These are phyloP conservation scores for Coleophoma cylindrospora DNA, from an alignment of 2,329 filamentous ascomycete genomes.

Conservation along the genomic window DNA sequence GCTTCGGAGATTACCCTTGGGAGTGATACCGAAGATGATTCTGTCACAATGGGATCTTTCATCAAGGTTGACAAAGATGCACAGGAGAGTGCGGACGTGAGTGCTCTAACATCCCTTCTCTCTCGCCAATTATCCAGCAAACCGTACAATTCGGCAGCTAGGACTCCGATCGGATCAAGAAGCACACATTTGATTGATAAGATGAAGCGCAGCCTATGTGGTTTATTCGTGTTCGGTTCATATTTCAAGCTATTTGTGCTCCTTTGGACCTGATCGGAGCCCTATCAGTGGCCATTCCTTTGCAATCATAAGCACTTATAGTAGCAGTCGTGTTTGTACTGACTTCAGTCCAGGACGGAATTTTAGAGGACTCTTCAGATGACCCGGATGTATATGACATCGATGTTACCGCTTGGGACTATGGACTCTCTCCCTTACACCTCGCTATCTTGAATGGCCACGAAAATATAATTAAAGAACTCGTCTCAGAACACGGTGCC, in stretches of 20 bases:
- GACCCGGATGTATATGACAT: conserved; percentile 78
- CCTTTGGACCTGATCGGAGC: too few relatives aligned
- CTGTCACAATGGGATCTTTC: conserved; percentile 66
- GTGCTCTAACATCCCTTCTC: conserved; percentile 44
- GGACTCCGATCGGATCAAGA: too few relatives aligned
- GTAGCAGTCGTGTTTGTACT: neutral
- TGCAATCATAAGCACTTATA: too few relatives aligned
- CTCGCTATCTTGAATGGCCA: conserved; percentile 73
- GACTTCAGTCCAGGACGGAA: conserved; percentile 30
- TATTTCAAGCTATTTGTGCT: too few relatives aligned
- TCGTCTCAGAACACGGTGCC: conserved; percentile 71
- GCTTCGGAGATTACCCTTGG: conserved; percentile 23
- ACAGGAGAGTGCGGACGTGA: conserved; percentile 38
- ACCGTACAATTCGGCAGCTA: too few relatives aligned
- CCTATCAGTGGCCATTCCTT: too few relatives aligned
- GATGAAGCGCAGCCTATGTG: too few relatives aligned
- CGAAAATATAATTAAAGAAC: conserved; percentile 58
- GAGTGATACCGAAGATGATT: conserved; percentile 27
- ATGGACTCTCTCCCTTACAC: conserved; percentile 68
- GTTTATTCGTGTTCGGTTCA: too few relatives aligned
- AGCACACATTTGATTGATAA: too few relatives aligned
- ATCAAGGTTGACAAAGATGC: conserved; percentile 56
- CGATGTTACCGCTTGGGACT: conserved; percentile 77
- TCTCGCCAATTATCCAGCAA: too few relatives aligned
- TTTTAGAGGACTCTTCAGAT: conserved; percentile 52